Evolutionary conservation across 192 early-diverging fungal genomes (phyloP).

Genomic region (Obelidium mucronatum): DNA sequence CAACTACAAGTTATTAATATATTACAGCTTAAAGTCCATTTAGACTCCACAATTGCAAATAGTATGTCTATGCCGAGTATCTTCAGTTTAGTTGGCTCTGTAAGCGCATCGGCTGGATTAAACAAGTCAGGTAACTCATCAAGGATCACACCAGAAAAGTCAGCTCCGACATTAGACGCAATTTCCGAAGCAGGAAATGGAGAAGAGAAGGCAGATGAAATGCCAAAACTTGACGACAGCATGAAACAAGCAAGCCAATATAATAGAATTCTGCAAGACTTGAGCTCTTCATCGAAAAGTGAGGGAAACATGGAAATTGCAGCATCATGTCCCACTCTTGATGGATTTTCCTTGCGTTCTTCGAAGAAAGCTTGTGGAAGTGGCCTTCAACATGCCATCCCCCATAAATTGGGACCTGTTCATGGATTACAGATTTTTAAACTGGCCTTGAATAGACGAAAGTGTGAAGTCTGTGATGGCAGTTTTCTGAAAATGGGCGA

Average conservation of each 20-base stretch:
- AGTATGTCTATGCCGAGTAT: constrained; percentile 34
- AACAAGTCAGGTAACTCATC: constrained; percentile 18
- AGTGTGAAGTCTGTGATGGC: constrained; percentile 28
- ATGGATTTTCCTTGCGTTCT: not conserved
- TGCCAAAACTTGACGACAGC: not conserved
- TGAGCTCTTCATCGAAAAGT: not conserved
- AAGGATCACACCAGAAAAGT: not conserved
- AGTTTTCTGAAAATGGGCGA: constrained; percentile 9
- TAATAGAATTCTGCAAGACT: constrained; percentile 12
- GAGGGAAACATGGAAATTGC: not conserved
- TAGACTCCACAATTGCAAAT: not conserved
- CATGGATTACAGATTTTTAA: constrained; percentile 8
- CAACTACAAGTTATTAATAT: not conserved
- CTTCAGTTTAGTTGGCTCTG: not conserved
- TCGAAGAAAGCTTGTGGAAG: constrained; percentile 2
- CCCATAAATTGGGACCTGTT: constrained; percentile 15
- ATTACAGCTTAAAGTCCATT: too few species aligned
- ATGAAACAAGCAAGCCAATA: constrained; percentile 10
- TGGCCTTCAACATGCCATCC: constrained; percentile 25
- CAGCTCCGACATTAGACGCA: not conserved
- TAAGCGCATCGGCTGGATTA: not conserved
- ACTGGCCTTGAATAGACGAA: constrained; percentile 11
- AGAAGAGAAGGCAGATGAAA: constrained; percentile 2
- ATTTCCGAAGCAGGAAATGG: constrained; percentile 8
- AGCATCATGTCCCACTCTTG: not conserved